Conservation (phyloP, 176 grass and related monocot species). For the Phoenix roebelenii region DNA sequence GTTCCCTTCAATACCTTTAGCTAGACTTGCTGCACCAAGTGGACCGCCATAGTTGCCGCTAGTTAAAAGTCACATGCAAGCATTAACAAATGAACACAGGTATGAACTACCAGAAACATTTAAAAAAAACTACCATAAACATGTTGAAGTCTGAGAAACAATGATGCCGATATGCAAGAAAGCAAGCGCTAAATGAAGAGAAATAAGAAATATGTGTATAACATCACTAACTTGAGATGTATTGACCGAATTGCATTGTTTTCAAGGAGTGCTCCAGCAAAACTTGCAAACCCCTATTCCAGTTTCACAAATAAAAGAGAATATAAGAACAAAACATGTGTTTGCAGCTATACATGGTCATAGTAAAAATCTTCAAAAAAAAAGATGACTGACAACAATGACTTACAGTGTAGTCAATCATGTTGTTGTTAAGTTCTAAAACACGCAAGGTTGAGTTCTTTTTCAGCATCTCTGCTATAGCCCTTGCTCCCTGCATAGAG, state of each 20-base stretch:
- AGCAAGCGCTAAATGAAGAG: not conserved
- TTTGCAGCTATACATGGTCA: no score
- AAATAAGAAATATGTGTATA: not conserved
- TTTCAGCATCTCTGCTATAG: conserved; percentile 78
- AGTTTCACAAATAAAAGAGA: conserved; percentile 15
- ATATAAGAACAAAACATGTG: not conserved
- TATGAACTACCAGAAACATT: no score
- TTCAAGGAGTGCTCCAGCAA: conserved; percentile 88
- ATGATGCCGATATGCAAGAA: not conserved
- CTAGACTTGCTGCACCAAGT: conserved; percentile 77
- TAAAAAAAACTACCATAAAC: no score
- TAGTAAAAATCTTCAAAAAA: not conserved
- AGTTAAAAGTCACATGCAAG: conserved; percentile 23
- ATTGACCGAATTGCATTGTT: conserved; percentile 73
- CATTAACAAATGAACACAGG: not conserved
- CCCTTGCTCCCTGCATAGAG: conserved; percentile 71
- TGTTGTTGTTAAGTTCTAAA: conserved; percentile 88
- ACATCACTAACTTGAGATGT: conserved; percentile 82
- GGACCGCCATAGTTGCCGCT: conserved; percentile 98
- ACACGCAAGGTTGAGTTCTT: conserved; percentile 71
- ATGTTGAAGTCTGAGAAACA: no score
- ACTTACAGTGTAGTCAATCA: conserved; percentile 77
- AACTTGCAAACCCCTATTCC: conserved; percentile 81
- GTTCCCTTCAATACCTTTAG: conserved; percentile 81
- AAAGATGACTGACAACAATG: conserved; percentile 19